Percentiles rank a stretch among this genome's conserved stretches.
These are phyloP conservation scores for Ceratobasidium sp. DNA, from an alignment of 1,284 basidiomycete genomes.

Conservation along the genomic window DNA sequence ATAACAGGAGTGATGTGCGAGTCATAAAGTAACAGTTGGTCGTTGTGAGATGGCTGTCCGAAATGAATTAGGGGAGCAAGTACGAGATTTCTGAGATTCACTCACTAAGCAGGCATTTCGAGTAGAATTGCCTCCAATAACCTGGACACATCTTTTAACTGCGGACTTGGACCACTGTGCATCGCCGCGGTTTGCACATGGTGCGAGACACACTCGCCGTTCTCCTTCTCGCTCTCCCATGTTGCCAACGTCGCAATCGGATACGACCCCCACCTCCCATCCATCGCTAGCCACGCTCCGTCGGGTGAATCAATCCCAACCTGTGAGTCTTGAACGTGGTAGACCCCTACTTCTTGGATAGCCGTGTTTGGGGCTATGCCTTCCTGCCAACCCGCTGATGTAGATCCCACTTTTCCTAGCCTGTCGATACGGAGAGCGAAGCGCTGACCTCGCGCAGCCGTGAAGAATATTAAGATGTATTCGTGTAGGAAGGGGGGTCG, in stretches of 20 bases:
- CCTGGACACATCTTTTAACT: too few species aligned
- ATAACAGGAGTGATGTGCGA: conserved; percentile 11
- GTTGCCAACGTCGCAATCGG: conserved; percentile 5
- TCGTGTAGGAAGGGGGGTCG: background rate
- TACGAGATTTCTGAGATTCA: too few species aligned
- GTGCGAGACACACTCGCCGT: too few species aligned
- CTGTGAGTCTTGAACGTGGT: background rate
- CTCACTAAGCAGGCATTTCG: conserved; percentile 4
- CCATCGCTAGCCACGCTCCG: background rate
- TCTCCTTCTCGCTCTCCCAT: background rate
- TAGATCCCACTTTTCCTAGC: background rate
- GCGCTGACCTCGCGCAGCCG: background rate
- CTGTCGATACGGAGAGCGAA: background rate
- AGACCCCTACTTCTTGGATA: background rate
- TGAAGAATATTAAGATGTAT: conserved; percentile 8
- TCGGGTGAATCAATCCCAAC: background rate
- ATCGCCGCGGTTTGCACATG: too few species aligned
- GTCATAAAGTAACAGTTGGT: conserved; percentile 42
- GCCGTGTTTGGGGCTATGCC: background rate
- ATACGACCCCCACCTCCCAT: conserved; percentile 1
- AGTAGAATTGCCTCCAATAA: background rate
- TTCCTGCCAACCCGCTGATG: background rate
- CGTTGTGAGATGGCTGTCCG: conserved; percentile 14
- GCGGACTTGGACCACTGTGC: too few species aligned
- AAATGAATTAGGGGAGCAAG: background rate